These are phyloP conservation scores for Populus simonii DNA, from an alignment of 345 rosid genomes.

Conservation along the genomic window DNA sequence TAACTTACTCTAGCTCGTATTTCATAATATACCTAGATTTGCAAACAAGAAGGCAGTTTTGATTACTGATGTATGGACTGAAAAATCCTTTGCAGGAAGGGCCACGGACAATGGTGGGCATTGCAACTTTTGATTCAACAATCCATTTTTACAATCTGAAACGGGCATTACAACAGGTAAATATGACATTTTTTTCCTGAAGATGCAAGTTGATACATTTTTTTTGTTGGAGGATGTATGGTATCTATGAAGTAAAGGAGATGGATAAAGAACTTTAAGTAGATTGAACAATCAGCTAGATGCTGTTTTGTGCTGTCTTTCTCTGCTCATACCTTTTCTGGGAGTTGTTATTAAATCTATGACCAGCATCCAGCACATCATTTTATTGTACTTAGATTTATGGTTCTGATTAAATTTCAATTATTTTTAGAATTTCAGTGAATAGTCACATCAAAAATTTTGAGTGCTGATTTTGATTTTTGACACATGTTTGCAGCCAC, in stretches of 20 bases:
- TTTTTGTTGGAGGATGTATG: not conserved
- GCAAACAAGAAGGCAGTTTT: not conserved
- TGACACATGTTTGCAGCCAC: conserved; percentile 55
- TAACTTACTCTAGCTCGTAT: not conserved
- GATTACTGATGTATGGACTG: not conserved
- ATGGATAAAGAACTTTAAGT: not conserved
- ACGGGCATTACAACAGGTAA: conserved; percentile 78
- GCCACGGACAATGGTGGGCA: conserved; percentile 90
- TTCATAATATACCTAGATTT: not conserved
- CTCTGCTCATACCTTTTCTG: not conserved
- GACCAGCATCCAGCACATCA: not conserved
- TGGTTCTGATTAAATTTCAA: not conserved
- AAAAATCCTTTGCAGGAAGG: conserved; percentile 71
- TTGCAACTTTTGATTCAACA: conserved; percentile 95
- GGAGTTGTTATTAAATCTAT: not conserved
- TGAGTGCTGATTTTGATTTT: conserved; percentile 5
- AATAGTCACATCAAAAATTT: not conserved
- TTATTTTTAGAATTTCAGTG: not conserved
- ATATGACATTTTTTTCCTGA: not conserved
- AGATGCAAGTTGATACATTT: not conserved
- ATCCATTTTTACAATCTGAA: conserved; percentile 94
- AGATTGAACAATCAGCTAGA: not conserved
- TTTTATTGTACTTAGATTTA: not conserved
- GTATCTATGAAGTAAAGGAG: not conserved
- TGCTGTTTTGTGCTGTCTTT: not conserved